A percentile compares a stretch with the other conserved stretches of the same genome.
Conservation (phyloP, 164 flowering plant genomes). For the Sedum album region DNA sequence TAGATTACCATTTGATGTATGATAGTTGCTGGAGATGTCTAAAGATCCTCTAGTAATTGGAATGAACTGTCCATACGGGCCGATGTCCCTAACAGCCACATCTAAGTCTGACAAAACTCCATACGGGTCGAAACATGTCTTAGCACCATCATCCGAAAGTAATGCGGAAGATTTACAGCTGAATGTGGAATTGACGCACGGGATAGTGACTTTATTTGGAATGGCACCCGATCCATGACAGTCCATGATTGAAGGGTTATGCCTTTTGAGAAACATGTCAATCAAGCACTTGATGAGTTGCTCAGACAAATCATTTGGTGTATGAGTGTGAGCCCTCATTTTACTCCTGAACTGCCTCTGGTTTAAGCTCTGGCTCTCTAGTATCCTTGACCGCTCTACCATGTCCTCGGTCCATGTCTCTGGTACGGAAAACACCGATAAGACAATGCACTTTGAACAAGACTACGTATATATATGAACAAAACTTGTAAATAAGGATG, state of each 20-base stretch:
- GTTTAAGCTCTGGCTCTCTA: conserved; percentile 12
- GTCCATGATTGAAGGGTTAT: conserved; percentile 23
- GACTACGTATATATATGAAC: not conserved
- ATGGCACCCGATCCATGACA: conserved; percentile 28
- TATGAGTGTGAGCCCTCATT: conserved; percentile 22
- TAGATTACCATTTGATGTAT: conserved; percentile 34
- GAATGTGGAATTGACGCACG: conserved; percentile 57
- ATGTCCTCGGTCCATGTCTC: conserved; percentile 19
- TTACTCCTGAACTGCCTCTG: conserved; percentile 16
- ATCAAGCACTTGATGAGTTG: conserved; percentile 65
- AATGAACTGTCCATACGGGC: conserved; percentile 59
- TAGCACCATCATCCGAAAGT: conserved; percentile 15
- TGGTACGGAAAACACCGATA: not conserved
- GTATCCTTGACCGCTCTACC: conserved; percentile 21
- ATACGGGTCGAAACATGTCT: conserved; percentile 49
- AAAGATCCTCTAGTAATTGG: conserved; percentile 51
- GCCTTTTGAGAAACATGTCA: conserved; percentile 54
- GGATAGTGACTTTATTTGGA: conserved; percentile 36
- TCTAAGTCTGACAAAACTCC: conserved; percentile 35
- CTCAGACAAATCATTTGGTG: conserved; percentile 67
- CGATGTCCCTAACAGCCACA: conserved; percentile 32
- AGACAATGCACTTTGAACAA: not conserved
- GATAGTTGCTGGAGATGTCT: conserved; percentile 31
- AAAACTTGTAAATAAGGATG: not conserved
- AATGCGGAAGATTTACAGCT: conserved; percentile 35